Evolutionary conservation across 1,284 basidiomycete species (phyloP).

Genomic region (Cryptococcus wingfieldii): DNA sequence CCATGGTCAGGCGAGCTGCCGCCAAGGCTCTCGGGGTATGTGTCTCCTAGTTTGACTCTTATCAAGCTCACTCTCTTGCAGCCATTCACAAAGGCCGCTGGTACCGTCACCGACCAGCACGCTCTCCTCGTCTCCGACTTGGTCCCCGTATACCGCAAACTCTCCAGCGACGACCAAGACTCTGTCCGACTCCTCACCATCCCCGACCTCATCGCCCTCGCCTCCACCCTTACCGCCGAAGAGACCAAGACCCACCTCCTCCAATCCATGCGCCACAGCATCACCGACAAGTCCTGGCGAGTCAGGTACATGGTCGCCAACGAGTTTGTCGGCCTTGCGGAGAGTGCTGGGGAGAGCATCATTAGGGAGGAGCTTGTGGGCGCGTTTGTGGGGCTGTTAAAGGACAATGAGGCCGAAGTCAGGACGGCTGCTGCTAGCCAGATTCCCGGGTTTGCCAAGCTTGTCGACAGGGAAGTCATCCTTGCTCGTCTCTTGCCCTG

Average conservation of each 20-base stretch:
- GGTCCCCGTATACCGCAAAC: slow-evolving; percentile 87
- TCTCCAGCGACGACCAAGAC: slow-evolving; percentile 96
- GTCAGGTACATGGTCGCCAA: slow-evolving; percentile 99
- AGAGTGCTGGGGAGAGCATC: slow-evolving; percentile 83
- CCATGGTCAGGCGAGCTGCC: slow-evolving; percentile 96
- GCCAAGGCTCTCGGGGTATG: slow-evolving; percentile 92
- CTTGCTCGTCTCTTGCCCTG: slow-evolving; percentile 92
- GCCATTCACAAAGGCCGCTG: slow-evolving; percentile 67
- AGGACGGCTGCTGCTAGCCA: slow-evolving; percentile 93
- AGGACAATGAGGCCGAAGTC: slow-evolving; percentile 99
- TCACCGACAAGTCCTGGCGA: slow-evolving; percentile 96
- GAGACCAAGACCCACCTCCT: slow-evolving; percentile 90
- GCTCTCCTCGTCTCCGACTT: slow-evolving; percentile 72
- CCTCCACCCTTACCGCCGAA: slow-evolving; percentile 71
- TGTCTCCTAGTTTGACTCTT: slow-evolving; percentile 19
- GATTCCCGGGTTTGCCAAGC: slow-evolving; percentile 93
- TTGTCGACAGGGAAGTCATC: slow-evolving; percentile 91
- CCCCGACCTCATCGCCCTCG: slow-evolving; percentile 91
- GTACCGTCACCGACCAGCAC: slow-evolving; percentile 62
- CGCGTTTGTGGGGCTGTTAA: slow-evolving; percentile 89
- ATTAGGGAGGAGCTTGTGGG: slow-evolving; percentile 91
- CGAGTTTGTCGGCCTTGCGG: slow-evolving; percentile 90
- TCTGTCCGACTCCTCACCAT: slow-evolving; percentile 95
- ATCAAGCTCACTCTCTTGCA: slow-evolving; percentile 38
- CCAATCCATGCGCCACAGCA: slow-evolving; percentile 79